phyloP scores from a whole-genome alignment of 371 early-diverging fungal genomes.

The Syncephalastrum monosporum region DNA sequence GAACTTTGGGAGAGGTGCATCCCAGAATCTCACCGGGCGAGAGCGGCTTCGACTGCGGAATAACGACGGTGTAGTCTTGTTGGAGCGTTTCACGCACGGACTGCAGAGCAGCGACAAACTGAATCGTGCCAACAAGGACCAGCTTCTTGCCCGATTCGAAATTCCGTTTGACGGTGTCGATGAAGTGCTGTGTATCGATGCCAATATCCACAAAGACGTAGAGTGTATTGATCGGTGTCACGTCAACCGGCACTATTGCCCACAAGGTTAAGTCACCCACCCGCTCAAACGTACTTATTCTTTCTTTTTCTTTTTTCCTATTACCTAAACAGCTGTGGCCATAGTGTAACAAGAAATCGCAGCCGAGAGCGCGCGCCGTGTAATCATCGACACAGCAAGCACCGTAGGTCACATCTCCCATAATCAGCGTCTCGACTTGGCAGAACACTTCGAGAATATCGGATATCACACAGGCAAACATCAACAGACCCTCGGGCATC shows the following conservation, averaged over 20 bases:
- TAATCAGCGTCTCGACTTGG: conserved; percentile 89
- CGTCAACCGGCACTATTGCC: conserved; percentile 85
- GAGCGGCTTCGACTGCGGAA: conserved; percentile 96
- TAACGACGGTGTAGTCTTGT: conserved; percentile 61
- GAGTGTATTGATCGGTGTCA: conserved; percentile 93
- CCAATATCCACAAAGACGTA: conserved; percentile 99
- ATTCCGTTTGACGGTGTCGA: conserved; percentile 84
- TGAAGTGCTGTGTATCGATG: conserved; percentile 93
- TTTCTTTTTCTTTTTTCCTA: too few relatives aligned
- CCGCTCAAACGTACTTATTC: too few relatives aligned
- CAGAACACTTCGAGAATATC: conserved; percentile 92
- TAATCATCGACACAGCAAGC: conserved; percentile 99
- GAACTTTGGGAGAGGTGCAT: conserved; percentile 95
- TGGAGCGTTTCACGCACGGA: conserved; percentile 63
- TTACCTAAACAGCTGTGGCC: conserved; percentile 97
- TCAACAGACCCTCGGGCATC: conserved; percentile 99
- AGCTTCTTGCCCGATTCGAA: conserved; percentile 75
- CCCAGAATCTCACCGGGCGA: conserved; percentile 99
- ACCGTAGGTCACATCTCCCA: conserved; percentile 99
- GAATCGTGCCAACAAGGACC: conserved; percentile 95
- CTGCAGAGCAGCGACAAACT: conserved; percentile 94
- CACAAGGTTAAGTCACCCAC: not conserved
- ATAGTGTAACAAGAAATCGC: conserved; percentile 99
- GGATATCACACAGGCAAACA: conserved; percentile 91
- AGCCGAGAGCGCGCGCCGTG: conserved; percentile 89